Evolutionary conservation across 163 green algal genomes (phyloP), one percentile per base, ranked within the genome.

Genomic region (Chlorella variabilis): DNA sequence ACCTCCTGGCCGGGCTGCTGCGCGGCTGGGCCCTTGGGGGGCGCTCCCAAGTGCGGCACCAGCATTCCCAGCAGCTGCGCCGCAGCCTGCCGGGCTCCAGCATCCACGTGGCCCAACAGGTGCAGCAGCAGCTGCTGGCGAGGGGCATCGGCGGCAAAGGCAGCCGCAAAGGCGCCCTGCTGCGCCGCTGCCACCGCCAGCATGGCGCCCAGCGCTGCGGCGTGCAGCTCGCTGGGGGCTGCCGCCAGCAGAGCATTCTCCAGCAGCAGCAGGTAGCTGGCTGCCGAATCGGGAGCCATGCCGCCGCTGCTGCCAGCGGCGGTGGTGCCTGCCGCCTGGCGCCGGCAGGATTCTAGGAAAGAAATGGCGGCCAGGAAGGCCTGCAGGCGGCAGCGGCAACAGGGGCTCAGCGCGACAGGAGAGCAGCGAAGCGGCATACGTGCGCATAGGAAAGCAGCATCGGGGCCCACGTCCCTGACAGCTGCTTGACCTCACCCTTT

Each of bases 221-320:
- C 85, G 39, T 90, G 80, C 78, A 97, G 89, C 74, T 94, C 92
- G 4, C 66, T 67, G 7, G 85, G 87, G 1, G 84, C 87, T 7
- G 91, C 86, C 25, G 82, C 77, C 27, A 91, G 89, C 34, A 97
- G 81, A 0, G 88, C 91, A 62, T 93, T 87, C 82, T 98, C 92
- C 34, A 96, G 67, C 51, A 88, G 58, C 18, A 51, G 20, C n/a
- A 81, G 59, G 59, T 81, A 81, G 42, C 2, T 2, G 56, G 29
- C 18, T 5, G 59, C 59, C 2, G 58, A 49, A 0, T 69, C 29
- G 21, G 29, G 20, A 23, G 36, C 4, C 65, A 70, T 31, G 45
- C 62, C 76, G 62, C 62, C 62, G 20, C 3, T 31, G 23, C 21
- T n/a, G 41, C 27, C 33, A 2, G 42, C 33, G 4, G 8, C 39